Evolutionary conservation across 495 filamentous ascomycete genomes (phyloP).

Genomic region (Articulospora tetracladia): DNA sequence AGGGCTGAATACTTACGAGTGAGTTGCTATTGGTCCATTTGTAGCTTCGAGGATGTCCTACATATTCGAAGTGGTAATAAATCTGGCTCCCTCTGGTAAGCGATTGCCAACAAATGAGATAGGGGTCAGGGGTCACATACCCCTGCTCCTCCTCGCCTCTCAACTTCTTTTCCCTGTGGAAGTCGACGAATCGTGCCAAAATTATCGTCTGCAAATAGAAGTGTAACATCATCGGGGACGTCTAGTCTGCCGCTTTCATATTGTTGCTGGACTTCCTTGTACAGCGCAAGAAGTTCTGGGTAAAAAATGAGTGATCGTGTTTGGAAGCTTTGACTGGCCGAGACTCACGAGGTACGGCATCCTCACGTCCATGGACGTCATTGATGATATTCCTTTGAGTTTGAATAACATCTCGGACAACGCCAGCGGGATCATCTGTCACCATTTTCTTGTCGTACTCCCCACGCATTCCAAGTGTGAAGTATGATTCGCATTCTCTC

Average conservation of each 20-base stretch:
- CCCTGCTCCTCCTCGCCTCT: conserved; percentile 58
- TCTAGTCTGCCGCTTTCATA: conserved; percentile 53
- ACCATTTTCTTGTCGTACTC: conserved; percentile 56
- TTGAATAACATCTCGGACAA: conserved; percentile 53
- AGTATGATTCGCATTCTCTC: conserved; percentile 55
- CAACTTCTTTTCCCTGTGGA: conserved; percentile 54
- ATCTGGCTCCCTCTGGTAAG: conserved; percentile 1
- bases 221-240: conserved; percentile 67
- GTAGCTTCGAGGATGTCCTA: conserved; percentile 58
- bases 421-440: conserved; percentile 45
- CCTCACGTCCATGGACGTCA: conserved; percentile 43
- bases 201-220: conserved; percentile 74
- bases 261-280: conserved; percentile 67
- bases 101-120: not conserved
- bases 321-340: not conserved
- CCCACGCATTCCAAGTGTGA: conserved; percentile 72
- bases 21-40: conserved; percentile 71
- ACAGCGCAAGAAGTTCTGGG: conserved; percentile 64
- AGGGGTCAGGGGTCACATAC: conserved; percentile 34
- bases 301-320: conserved; percentile 32
- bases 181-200: conserved; percentile 66
- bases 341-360: conserved; percentile 26
- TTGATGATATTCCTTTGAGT: conserved; percentile 54
- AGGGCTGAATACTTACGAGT: conserved; percentile 38
- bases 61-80: conserved; percentile 75